Percentiles rank a stretch among this genome's conserved stretches.
Conservation (phyloP, 192 early-diverging fungal genomes). For the Phlyctochytrium arcticum region DNA sequence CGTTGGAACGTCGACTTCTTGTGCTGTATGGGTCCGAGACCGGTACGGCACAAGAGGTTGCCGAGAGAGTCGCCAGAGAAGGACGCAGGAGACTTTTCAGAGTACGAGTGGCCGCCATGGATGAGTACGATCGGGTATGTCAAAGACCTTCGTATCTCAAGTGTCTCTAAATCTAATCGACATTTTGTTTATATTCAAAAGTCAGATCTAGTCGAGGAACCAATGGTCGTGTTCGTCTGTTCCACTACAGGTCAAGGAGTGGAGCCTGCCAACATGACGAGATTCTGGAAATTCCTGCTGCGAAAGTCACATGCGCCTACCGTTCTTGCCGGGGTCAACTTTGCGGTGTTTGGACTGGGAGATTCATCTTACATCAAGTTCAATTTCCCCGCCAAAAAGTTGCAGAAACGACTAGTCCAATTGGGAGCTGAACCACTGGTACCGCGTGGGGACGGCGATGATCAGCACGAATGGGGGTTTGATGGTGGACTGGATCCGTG, state of each 20-base stretch:
- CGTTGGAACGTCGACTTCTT: constrained; percentile 44
- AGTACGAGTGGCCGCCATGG: constrained; percentile 65
- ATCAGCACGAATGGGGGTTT: constrained; percentile 92
- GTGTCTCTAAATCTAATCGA: not conserved
- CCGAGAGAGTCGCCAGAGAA: constrained; percentile 76
- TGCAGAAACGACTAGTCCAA: constrained; percentile 78
- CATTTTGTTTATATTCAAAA: constrained; percentile 9
- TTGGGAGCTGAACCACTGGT: constrained; percentile 74
- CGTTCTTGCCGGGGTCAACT: constrained; percentile 61
- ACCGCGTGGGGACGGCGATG: constrained; percentile 83
- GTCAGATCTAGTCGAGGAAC: constrained; percentile 54
- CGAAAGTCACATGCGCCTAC: constrained; percentile 70
- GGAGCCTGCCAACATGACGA: constrained; percentile 88
- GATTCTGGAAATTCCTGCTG: constrained; percentile 88
- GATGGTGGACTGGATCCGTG: constrained; percentile 91
- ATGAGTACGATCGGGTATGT: constrained; percentile 64
- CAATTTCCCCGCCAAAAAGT: constrained; percentile 91
- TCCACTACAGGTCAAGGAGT: constrained; percentile 94
- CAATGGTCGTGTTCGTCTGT: constrained; percentile 76
- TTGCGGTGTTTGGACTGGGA: constrained; percentile 91
- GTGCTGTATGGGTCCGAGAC: constrained; percentile 92
- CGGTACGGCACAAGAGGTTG: constrained; percentile 87
- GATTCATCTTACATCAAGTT: constrained; percentile 92
- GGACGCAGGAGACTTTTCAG: constrained; percentile 71
- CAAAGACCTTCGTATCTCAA: not conserved